phyloP scores from a whole-genome alignment of 2,329 filamentous ascomycete genomes.

The Trichoderma endophyticum region DNA sequence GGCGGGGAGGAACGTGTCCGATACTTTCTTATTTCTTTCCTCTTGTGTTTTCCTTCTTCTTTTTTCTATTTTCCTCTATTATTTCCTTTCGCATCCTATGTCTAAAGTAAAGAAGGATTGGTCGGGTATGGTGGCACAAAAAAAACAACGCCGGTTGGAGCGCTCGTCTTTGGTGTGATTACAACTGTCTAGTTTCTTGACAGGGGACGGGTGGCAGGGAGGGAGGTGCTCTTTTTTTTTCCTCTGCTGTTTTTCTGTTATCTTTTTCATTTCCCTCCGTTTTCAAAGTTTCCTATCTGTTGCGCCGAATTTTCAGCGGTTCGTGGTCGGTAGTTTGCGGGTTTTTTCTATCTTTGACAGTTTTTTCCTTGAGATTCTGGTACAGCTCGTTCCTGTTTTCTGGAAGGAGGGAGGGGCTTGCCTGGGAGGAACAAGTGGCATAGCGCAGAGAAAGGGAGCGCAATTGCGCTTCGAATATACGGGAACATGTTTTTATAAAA shows the following conservation, averaged over 20 bases:
- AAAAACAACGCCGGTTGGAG: constrained; percentile 14
- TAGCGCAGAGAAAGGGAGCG: not conserved
- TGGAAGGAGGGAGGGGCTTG: not conserved
- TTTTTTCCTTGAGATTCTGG: not conserved
- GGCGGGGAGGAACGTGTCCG: not conserved
- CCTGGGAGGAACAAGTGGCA: not conserved
- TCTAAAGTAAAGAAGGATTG: constrained; percentile 17
- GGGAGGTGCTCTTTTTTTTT: constrained; percentile 2
- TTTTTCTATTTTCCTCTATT: constrained; percentile 12
- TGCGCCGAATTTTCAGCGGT: constrained; percentile 18
- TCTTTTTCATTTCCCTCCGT: not conserved
- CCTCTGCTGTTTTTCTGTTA: not conserved
- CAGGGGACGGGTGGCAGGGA: constrained; percentile 7
- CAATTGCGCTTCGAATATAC: constrained; percentile 13
- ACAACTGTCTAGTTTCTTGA: constrained; percentile 17
- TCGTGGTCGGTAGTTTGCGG: constrained; percentile 18
- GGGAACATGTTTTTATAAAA: not conserved
- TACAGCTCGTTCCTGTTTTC: constrained; percentile 1
- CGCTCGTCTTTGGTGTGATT: constrained; percentile 18
- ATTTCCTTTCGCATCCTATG: constrained; percentile 17
- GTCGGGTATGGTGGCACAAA: constrained; percentile 15
- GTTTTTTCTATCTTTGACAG: constrained; percentile 8
- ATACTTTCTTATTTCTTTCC: not conserved
- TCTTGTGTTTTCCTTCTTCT: not conserved
- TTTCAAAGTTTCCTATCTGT: constrained; percentile 6